Evolutionary conservation across 176 grass and related monocot species (phyloP), one percentile per base, ranked within the genome.

Genomic region (Bothriochloa decipiens): DNA sequence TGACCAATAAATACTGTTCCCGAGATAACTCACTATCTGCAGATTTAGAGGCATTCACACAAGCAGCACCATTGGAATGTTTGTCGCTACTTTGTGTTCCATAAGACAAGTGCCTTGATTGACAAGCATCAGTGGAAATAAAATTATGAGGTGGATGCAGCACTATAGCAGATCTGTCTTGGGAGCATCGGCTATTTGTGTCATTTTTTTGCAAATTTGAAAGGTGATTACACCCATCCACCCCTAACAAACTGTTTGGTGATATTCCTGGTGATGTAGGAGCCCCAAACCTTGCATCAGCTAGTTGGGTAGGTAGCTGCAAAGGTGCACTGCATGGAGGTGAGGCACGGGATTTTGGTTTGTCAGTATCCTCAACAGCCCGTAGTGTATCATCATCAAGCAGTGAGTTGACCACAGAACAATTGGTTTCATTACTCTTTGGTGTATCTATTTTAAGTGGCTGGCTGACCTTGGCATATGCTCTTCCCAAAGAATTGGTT

Each of bases 221-320:
- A 52, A 63, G 49, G 52, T 68, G 23, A 14, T 47, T 78, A 74
- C 68, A 45, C 10, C 32, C 65, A 74, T 86, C 58, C 60, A 25
- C 29, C 70, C 68, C 74, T 73, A 79, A 25, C 27, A 69, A 75
- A 75, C 32, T 72, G 28, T 79, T 35, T 5, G 0, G 60, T n/a
- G 60, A 67, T 46, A 72, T 75, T 86, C 52, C 74, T 79, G 58
- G 64, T 62, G 74, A 82, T 82, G 57, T 41, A 43, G 41, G 61
- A 79, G 18, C 50, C 68, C 22, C 40, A 69, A 26, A 91, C 60
- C 32, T 68, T 81, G 68, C 39, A 73, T 75, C 71, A 82, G 37
- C 66, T 78, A 83, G 29, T 37, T 70, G 81, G 26, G 32, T 45
- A 84, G 85, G 85, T 81, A 75, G 50, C 80, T 86, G 79, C 74